Conservation (phyloP, 2,329 filamentous ascomycete genomes). For the Alternaria arborescens region DNA sequence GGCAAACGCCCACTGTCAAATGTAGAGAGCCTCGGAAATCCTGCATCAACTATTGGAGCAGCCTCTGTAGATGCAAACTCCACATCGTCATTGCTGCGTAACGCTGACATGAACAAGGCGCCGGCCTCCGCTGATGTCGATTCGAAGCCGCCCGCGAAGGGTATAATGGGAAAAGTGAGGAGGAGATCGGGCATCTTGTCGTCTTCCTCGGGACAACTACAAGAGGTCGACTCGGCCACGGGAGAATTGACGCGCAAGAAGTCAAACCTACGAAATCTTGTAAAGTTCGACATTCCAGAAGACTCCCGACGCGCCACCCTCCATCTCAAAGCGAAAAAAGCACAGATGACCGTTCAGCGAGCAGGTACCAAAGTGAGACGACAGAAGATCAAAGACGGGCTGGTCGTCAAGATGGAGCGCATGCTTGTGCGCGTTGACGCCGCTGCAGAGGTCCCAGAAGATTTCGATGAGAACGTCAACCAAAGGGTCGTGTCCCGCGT, state of each 20-base stretch:
- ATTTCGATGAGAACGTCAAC: constrained; percentile 71
- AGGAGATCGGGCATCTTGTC: constrained; percentile 35
- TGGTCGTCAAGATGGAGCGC: constrained; percentile 72
- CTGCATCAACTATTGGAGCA: constrained; percentile 36
- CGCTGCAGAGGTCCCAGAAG: constrained; percentile 62
- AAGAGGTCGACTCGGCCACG: constrained; percentile 12
- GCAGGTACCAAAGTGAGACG: constrained; percentile 49
- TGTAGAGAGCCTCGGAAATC: constrained; percentile 37
- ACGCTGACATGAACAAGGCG: constrained; percentile 47
- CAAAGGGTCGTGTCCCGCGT: constrained; percentile 66
- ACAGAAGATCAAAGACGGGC: constrained; percentile 61
- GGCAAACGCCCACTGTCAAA: constrained; percentile 44
- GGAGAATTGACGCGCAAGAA: constrained; percentile 34
- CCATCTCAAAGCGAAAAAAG: constrained; percentile 51
- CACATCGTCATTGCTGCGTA: constrained; percentile 49
- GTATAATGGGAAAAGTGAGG: constrained; percentile 42
- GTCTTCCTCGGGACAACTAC: constrained; percentile 18
- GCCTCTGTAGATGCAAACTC: constrained; percentile 48
- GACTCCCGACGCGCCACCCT: constrained; percentile 50
- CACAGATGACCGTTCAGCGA: constrained; percentile 50
- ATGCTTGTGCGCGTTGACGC: constrained; percentile 72
- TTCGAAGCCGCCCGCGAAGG: constrained; percentile 29
- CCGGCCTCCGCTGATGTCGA: constrained; percentile 29
- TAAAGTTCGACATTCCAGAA: constrained; percentile 55
- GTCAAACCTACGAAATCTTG: constrained; percentile 47